These are phyloP conservation scores for Suillus clintonianus DNA, from an alignment of 768 basidiomycete species.

Conservation along the genomic window DNA sequence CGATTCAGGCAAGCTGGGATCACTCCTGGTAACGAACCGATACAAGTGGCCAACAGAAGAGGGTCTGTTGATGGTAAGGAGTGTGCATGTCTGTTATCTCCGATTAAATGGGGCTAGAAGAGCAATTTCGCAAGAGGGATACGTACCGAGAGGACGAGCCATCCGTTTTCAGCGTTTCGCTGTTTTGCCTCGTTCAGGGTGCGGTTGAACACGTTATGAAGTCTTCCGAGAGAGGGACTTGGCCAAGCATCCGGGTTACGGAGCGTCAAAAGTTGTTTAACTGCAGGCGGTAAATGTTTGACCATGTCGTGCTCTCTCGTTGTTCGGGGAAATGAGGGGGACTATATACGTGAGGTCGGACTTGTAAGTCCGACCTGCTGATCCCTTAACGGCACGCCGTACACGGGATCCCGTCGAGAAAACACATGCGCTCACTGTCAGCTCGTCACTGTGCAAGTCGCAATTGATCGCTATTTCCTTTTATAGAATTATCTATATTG, in stretches of 20 bases:
- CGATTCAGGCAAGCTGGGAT: slow-evolving; percentile 40
- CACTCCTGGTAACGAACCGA: slow-evolving; percentile 65
- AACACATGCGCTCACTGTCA: not conserved
- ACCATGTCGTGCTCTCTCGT: slow-evolving; percentile 27
- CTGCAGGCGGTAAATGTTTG: slow-evolving; percentile 54
- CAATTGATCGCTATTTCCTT: not conserved
- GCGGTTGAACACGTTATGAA: slow-evolving; percentile 57
- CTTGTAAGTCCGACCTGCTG: slow-evolving; percentile 2
- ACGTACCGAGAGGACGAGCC: slow-evolving; percentile 78
- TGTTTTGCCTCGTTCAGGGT: slow-evolving; percentile 68
- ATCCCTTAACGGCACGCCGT: not conserved
- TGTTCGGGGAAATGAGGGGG: not conserved
- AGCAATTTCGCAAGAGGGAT: slow-evolving; percentile 11
- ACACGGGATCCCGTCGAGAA: not conserved
- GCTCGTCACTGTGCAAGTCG: no score
- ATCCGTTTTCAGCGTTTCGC: slow-evolving; percentile 70
- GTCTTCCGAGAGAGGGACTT: slow-evolving; percentile 52
- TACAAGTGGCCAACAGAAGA: slow-evolving; percentile 79
- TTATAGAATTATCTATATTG: not conserved
- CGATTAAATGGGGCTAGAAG: slow-evolving; percentile 31
- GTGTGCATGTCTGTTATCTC: slow-evolving; percentile 70
- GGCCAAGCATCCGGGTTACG: slow-evolving; percentile 63
- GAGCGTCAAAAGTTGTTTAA: slow-evolving; percentile 74
- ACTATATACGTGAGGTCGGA: slow-evolving; percentile 1
- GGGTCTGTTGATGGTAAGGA: slow-evolving; percentile 82